Evolutionary conservation across 495 filamentous ascomycete genomes (phyloP).

Genomic region (Peziza echinospora): DNA sequence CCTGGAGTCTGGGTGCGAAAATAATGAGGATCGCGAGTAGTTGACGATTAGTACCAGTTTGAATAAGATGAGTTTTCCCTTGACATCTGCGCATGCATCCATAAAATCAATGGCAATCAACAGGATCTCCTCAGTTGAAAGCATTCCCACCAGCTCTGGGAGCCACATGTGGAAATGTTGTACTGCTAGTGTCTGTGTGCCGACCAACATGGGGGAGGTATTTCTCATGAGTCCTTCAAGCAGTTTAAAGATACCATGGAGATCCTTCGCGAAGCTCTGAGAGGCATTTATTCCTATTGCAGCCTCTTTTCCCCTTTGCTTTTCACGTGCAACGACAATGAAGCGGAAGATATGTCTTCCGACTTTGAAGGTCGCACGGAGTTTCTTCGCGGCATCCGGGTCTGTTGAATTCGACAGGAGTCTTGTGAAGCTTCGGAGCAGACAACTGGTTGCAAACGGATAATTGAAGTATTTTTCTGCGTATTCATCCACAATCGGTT

Average conservation of each 20-base stretch:
- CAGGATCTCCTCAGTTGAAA: slow-evolving; percentile 66
- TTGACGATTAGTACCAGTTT: slow-evolving; percentile 84
- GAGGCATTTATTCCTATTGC: slow-evolving; percentile 70
- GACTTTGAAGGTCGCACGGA: slow-evolving; percentile 88
- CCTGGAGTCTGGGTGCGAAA: slow-evolving; percentile 52
- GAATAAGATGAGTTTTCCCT: slow-evolving; percentile 84
- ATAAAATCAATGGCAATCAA: slow-evolving; percentile 84
- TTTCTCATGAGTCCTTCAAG: slow-evolving; percentile 78
- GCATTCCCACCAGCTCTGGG: slow-evolving; percentile 56
- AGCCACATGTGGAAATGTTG: slow-evolving; percentile 96
- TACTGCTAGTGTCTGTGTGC: slow-evolving; percentile 83
- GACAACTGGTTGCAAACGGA: slow-evolving; percentile 77
- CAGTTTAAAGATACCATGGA: slow-evolving; percentile 71
- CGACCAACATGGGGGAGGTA: slow-evolving; percentile 60
- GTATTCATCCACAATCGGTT: slow-evolving; percentile 75
- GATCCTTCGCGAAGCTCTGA: slow-evolving; percentile 50
- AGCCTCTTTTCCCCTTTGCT: slow-evolving; percentile 73
- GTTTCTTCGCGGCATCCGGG: slow-evolving; percentile 53
- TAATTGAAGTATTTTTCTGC: slow-evolving; percentile 81
- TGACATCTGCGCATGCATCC: slow-evolving; percentile 69
- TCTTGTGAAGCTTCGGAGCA: slow-evolving; percentile 67
- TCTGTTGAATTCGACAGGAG: slow-evolving; percentile 61
- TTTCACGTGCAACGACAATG: slow-evolving; percentile 70
- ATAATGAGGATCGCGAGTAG: slow-evolving; percentile 57
- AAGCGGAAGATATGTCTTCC: slow-evolving; percentile 83